Conservation (phyloP, 495 filamentous ascomycete genomes). For the Daldinia grandis region DNA sequence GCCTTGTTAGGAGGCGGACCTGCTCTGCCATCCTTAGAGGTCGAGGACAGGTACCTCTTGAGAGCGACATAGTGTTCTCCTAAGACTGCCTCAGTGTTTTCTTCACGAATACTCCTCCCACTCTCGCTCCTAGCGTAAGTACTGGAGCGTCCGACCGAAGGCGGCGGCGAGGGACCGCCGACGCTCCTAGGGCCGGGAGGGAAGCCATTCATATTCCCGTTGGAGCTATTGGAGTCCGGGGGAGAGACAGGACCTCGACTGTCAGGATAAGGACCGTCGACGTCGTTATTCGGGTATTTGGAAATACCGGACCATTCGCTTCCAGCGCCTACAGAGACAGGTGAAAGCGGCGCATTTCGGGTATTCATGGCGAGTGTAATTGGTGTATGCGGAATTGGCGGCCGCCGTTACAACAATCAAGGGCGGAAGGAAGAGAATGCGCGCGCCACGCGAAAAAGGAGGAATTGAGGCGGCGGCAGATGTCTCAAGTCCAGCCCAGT, state of each 20-base stretch:
- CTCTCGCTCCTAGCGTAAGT: conserved; percentile 70
- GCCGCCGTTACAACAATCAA: conserved; percentile 28
- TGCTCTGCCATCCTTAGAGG: conserved; percentile 75
- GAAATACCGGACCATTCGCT: conserved; percentile 89
- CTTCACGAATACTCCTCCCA: conserved; percentile 59
- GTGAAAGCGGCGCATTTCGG: conserved; percentile 75
- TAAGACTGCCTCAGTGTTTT: conserved; percentile 62
- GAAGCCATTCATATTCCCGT: conserved; percentile 66
- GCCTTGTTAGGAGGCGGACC: conserved; percentile 83
- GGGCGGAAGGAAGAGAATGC: conserved; percentile 26
- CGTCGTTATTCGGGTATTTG: conserved; percentile 67
- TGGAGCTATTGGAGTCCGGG: conserved; percentile 71
- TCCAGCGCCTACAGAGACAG: conserved; percentile 78
- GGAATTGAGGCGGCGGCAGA: conserved; percentile 30
- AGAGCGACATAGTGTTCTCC: conserved; percentile 84
- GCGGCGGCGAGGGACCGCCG: conserved; percentile 82
- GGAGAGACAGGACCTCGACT: conserved; percentile 73
- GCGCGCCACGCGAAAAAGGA: conserved; percentile 42
- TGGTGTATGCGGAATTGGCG: conserved; percentile 43
- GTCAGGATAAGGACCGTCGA: conserved; percentile 62
- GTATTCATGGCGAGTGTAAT: conserved; percentile 51
- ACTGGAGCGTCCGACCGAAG: conserved; percentile 82
- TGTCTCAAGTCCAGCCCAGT: conserved; percentile 36
- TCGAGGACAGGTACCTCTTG: conserved; percentile 75
- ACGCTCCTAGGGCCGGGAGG: conserved; percentile 58